Base-by-base conservation (phyloP, 2,329 filamentous ascomycete species). In the Talaromyces albobiverticillius region DNA sequence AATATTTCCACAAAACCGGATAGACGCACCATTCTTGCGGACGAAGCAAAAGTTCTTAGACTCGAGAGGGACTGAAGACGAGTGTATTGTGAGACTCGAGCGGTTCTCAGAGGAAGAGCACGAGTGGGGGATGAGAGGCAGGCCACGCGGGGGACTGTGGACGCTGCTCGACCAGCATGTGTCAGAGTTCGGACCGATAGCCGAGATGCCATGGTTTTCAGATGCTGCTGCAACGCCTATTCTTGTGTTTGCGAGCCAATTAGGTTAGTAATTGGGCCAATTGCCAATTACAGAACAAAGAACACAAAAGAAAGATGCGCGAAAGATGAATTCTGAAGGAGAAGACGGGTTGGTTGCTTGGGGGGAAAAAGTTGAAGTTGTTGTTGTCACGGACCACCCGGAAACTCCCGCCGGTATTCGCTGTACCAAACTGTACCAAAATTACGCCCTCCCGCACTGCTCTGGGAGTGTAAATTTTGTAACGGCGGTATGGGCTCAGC, bases 21-120 rank as follows among this genome's bases (percentile, higher is more conserved):
- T 29, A n/a, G n/a, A 58, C 63, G 51, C 65, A 72, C 70, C 70
- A 72, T 72, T 60, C 57, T 71, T 61, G 65, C 60, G 46, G 69
- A 71, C 54, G 69, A 69, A 61, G 64, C 62, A 58, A 72, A 72
- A 51, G 67, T 60, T 63, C 68, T 63, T 63, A 67, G 67, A 63
- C 60, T 66, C 56, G 63, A 57, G 59, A 71, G 51, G 26, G 64
- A 65, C 57, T 71, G 69, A 54, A 72, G 66, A 60, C 67, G 69
- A 61, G 69, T 62, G 57, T 69, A 68, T n/a, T 70, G 66, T 36
- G 51, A 56, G 58, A 29, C 64, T 53, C 46, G 58, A 57, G 48
- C 64, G 64, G 64, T 59, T 59, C 62, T 61, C 38, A 64, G 52
- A 52, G 59, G 60, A 54, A 51, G 54, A 59, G 56, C 59, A 20